Evolutionary conservation across 208 protist species (phyloP).

Genomic region (Crithidia expoeki): DNA sequence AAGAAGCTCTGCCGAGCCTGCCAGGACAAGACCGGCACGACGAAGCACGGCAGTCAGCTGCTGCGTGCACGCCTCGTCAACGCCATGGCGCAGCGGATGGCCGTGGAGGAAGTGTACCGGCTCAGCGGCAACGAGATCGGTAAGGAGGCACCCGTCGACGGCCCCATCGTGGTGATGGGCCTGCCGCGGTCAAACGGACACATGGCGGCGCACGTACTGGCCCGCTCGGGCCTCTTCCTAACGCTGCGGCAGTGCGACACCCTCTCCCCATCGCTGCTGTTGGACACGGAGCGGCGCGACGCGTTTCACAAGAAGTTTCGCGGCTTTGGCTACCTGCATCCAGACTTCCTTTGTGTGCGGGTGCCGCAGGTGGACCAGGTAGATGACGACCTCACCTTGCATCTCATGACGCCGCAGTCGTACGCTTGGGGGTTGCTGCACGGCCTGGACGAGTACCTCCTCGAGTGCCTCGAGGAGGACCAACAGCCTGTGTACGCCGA

Average conservation of each 20-base stretch:
- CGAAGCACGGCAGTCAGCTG: constrained; percentile 60
- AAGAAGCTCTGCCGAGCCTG: constrained; percentile 85
- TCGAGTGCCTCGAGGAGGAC: constrained; percentile 87
- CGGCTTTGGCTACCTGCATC: constrained; percentile 60
- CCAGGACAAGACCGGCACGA: constrained; percentile 62
- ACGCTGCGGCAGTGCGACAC: constrained; percentile 80
- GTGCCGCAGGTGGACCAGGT: constrained; percentile 62
- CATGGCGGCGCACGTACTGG: constrained; percentile 84
- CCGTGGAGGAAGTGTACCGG: constrained; percentile 82
- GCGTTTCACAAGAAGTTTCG: constrained; percentile 58
- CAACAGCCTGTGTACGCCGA: constrained; percentile 77
- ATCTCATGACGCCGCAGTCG: constrained; percentile 87
- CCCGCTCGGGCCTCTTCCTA: constrained; percentile 82
- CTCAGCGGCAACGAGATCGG: constrained; percentile 79
- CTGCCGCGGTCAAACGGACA: constrained; percentile 89
- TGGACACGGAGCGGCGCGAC: constrained; percentile 65
- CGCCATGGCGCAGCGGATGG: constrained; percentile 74
- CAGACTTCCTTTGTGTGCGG: constrained; percentile 79
- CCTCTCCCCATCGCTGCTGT: constrained; percentile 66
- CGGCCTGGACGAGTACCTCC: constrained; percentile 89
- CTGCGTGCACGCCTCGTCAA: constrained; percentile 71
- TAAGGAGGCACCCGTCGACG: constrained; percentile 46
- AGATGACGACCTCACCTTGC: constrained; percentile 87
- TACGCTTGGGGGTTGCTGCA: constrained; percentile 89
- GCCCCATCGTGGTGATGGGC: constrained; percentile 83